Base-by-base conservation (phyloP, 202 grass and related monocot species). In the Tripidium arundinaceum region DNA sequence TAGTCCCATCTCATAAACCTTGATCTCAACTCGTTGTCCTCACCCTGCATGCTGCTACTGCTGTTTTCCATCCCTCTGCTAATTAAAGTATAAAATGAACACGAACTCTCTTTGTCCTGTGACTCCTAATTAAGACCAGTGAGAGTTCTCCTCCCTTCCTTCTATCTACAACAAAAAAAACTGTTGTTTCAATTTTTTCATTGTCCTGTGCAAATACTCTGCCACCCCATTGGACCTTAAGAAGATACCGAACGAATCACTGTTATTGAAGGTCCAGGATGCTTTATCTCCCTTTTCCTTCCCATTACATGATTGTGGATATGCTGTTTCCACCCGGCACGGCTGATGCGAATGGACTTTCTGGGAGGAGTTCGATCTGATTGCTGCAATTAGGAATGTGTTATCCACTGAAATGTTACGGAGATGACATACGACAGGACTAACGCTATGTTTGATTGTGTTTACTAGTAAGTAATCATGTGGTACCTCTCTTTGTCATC, bases 351-450 rank as follows among this genome's bases (percentile, higher is more conserved):
- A 93, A 93, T 2, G 88, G 91, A 46, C 85, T 93, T 19, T 93
- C 88, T 4, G 91, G 91, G 28, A 93, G 87, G 59, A 93, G 88
- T 75, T 93, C 85, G 43, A 90, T 84, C 67, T 90, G 79, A 62
- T 72, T 73, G 34, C 88, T 93, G 85, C 76, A 81, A 52, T 42
- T 18, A 78, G 3, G 37, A 79, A 60, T 22, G 7, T 12, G 54
- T 43, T 24, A 72, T 45, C 7, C 0, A 12, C 0, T n/a, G n/a
- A n/a, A n/a, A n/a, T n/a, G n/a, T n/a, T n/a, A n/a, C n/a, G n/a
- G n/a, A 24, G 7, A 28, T 0, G 10, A 41, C 0, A 26, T 59
- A 26, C 5, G 50, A 60, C 11, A 50, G 7, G 29, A 46, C 47
- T 2, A 36, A 73, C 8, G 27, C 7, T n/a, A n/a, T n/a, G n/a